Evolutionary conservation across 75 land plant genomes (phyloP).

Genomic region (Pinus taeda): DNA sequence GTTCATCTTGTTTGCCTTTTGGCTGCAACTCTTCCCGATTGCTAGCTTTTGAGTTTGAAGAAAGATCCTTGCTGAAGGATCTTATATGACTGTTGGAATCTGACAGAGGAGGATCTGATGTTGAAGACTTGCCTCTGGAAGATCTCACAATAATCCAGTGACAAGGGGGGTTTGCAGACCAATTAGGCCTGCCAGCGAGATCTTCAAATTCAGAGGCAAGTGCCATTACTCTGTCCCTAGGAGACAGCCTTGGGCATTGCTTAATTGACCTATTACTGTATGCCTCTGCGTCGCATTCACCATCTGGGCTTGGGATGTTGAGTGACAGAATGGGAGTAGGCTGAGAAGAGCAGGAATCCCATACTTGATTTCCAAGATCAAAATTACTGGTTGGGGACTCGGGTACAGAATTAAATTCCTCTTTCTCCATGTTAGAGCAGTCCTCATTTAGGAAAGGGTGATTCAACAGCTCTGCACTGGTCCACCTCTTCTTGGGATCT

Average conservation of each 20-base stretch:
- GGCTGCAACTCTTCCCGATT: neutral
- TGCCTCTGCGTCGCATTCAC: neutral
- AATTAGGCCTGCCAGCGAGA: neutral
- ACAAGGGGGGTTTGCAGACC: neutral
- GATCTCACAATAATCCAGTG: neutral
- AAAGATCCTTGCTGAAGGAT: neutral
- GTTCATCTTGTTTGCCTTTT: neutral
- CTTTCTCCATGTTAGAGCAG: neutral
- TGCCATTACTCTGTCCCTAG: neutral
- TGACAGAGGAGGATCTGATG: neutral
- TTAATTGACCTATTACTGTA: neutral
- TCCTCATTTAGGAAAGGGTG: conserved; percentile 30
- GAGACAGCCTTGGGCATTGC: neutral
- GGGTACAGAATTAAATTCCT: neutral
- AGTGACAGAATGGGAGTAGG: neutral
- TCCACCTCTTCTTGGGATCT: conserved; percentile 52
- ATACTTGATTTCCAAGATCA: neutral
- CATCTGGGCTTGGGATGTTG: neutral
- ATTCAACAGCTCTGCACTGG: conserved; percentile 52
- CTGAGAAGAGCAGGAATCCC: neutral
- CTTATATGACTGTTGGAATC: neutral
- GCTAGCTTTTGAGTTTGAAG: neutral
- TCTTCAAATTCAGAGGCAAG: neutral
- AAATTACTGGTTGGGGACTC: neutral
- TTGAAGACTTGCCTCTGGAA: neutral